Evolutionary conservation across 2,329 filamentous ascomycete genomes (phyloP), one percentile per base, ranked within the genome.

Genomic region (Alternaria conjuncta): DNA sequence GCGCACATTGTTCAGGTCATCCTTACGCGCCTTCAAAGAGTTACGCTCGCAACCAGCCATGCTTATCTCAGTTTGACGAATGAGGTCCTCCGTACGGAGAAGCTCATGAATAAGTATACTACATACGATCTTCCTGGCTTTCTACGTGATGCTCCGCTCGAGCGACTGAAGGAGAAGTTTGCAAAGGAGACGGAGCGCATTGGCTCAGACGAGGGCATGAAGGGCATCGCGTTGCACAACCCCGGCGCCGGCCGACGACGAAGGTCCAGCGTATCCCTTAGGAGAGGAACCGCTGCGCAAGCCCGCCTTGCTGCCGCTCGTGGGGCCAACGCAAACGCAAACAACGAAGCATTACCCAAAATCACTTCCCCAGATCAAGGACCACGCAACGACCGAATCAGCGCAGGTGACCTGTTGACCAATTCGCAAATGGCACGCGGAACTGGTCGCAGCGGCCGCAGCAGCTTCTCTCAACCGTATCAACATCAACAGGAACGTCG

Each of bases 1-100:
- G 91, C 96, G 2, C 96, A 99, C 75, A 98, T 99, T 67, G 94
- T 99, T 6, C 96, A 99, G 76, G 95, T 99, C 49, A 99, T 99
- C 65, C 82, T 99, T 30, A 97, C 96, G 3, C 88, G 96, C 53
- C 90, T 99, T 55, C 95, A 99, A 77, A 86, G 96, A 70, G 96
- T 99, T 3, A 99, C 96, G 0, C 88, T 99, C 57, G 92, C 94
- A 0, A 98, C 96, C 11, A 96, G 94, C 0, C 96, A 97, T 83
- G 92, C 92, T 57, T 99, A 99, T 74, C 88, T 99, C 15, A 96
- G 96, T 2, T 81, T 99, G 45, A 97, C 93, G 0, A 92, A 90
- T 43, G 96, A 99, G 74, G 95, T 99, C 1, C 81, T 99, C 12
- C 91, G 94, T 53, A 97, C 94, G 1, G 96, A 99, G 77, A 93